These are phyloP conservation scores for Penicillium nordicum DNA, from an alignment of 2,329 filamentous ascomycete species.

Conservation along the genomic window DNA sequence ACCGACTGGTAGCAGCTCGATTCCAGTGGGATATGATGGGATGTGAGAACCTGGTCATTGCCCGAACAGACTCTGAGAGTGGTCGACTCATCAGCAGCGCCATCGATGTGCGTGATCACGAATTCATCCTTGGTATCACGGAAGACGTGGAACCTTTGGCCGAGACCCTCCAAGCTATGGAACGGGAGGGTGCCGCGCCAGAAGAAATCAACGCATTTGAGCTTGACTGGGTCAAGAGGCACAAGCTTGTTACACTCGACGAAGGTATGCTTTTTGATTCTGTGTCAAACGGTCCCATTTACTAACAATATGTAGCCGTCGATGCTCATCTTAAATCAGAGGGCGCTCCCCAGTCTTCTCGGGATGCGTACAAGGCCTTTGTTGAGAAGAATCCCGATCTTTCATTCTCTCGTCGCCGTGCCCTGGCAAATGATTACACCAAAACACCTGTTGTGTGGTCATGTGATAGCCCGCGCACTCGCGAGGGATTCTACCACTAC, in stretches of 20 bases:
- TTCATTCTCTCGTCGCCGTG: slow-evolving; percentile 73
- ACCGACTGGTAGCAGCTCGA: slow-evolving; percentile 81
- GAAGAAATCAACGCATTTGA: slow-evolving; percentile 83
- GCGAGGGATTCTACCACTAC: slow-evolving; percentile 64
- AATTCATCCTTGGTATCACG: slow-evolving; percentile 87
- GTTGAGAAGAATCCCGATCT: slow-evolving; percentile 65
- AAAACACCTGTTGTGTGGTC: slow-evolving; percentile 72
- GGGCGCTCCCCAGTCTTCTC: slow-evolving; percentile 60
- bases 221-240: slow-evolving; percentile 79
- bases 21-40: slow-evolving; percentile 99
- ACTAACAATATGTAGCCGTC: slow-evolving; percentile 54
- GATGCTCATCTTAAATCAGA: slow-evolving; percentile 68
- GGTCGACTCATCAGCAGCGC: slow-evolving; percentile 86
- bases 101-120: slow-evolving; percentile 91
- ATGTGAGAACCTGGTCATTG: slow-evolving; percentile 88
- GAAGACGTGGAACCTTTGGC: slow-evolving; percentile 77
- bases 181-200: slow-evolving; percentile 70
- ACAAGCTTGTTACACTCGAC: slow-evolving; percentile 85
- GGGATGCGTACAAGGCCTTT: slow-evolving; percentile 64
- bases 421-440: slow-evolving; percentile 65
- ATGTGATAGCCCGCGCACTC: slow-evolving; percentile 88
- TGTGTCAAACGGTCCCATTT: no score
- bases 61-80: slow-evolving; percentile 91
- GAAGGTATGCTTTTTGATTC: slow-evolving; percentile 52
- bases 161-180: slow-evolving; percentile 87